Conservation (phyloP, 345 rosid genomes). For the Excoecaria cochinchinensis region DNA sequence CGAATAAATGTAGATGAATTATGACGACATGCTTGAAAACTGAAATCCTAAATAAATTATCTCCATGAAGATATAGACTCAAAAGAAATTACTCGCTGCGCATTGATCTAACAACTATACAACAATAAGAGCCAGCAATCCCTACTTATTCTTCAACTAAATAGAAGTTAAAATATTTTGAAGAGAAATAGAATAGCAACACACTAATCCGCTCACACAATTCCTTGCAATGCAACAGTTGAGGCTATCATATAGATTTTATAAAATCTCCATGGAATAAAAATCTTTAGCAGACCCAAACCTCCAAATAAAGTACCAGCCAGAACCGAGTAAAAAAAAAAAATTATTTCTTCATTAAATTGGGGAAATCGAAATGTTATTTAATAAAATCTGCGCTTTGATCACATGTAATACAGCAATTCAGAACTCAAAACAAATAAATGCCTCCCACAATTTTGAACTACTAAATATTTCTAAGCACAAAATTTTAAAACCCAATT, state of each 20-base stretch:
- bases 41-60: not conserved
- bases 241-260: not conserved
- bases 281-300: not conserved
- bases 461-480: not conserved
- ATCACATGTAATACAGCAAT: not conserved
- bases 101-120: not conserved
- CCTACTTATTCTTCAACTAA: not conserved
- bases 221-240: slow-evolving; percentile 16
- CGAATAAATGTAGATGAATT: not conserved
- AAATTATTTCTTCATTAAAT: not conserved
- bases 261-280: not conserved
- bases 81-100: not conserved
- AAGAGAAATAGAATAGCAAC: not conserved
- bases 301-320: not conserved
- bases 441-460: not conserved
- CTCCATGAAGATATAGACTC: not conserved
- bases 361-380: not conserved
- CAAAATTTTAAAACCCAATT: not conserved
- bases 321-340: not conserved
- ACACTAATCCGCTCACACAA: not conserved
- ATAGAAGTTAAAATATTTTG: not conserved
- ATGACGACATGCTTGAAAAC: not conserved
- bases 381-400: not conserved
- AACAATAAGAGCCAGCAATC: not conserved
- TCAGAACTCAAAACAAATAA: not conserved